These are phyloP conservation scores for Paramecium tetraurelia DNA, from an alignment of 73 alveolate species.

Conservation along the genomic window DNA sequence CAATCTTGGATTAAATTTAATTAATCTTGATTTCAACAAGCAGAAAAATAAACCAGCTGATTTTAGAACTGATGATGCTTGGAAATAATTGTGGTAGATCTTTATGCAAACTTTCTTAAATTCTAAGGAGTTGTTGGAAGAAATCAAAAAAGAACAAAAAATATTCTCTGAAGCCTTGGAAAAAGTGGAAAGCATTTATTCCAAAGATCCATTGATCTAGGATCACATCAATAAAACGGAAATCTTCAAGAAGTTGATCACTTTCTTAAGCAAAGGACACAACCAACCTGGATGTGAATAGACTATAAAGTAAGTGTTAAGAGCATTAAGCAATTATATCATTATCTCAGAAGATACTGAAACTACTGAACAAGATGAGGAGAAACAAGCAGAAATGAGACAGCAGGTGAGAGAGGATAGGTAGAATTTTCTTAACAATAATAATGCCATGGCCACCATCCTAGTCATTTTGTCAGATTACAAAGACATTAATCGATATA, in stretches of 20 bases:
- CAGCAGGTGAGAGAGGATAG: constrained; percentile 33
- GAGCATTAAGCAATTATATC: constrained; percentile 54
- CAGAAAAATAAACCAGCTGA: neutral
- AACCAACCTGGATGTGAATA: constrained; percentile 27
- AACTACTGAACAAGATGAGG: constrained; percentile 12
- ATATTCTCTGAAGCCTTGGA: constrained; percentile 58
- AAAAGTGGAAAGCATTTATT: constrained; percentile 40
- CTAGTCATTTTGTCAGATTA: constrained; percentile 31
- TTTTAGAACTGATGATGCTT: constrained; percentile 14
- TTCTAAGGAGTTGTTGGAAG: constrained; percentile 20
- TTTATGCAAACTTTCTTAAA: constrained; percentile 46
- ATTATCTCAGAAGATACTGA: neutral
- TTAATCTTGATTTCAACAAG: neutral
- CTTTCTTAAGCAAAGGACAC: constrained; percentile 42
- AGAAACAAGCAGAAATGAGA: constrained; percentile 37
- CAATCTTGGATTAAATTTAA: neutral
- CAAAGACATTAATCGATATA: constrained; percentile 50
- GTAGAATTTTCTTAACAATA: constrained; percentile 42
- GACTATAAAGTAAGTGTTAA: constrained; percentile 15
- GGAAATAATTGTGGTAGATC: constrained; percentile 51
- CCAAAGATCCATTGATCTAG: constrained; percentile 34
- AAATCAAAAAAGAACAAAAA: constrained; percentile 49
- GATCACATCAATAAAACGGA: constrained; percentile 58
- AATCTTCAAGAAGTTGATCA: constrained; percentile 49
- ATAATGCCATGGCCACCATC: constrained; percentile 57